phyloP scores from a whole-genome alignment of 106 monocot species.

The Allium cepa region DNA sequence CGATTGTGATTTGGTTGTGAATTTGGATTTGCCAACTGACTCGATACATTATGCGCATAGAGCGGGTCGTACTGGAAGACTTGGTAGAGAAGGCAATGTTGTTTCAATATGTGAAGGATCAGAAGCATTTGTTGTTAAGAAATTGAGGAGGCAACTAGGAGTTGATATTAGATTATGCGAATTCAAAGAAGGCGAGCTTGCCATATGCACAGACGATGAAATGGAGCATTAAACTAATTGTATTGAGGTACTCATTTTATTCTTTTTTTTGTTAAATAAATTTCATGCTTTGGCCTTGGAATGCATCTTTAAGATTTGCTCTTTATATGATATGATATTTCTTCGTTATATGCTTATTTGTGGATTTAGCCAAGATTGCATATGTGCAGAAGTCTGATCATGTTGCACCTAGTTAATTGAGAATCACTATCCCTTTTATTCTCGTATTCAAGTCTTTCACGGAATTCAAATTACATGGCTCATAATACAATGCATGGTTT shows the following conservation, averaged over 20 bases:
- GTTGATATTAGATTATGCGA: slow-evolving; percentile 55
- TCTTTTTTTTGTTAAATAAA: neutral
- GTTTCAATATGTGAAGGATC: slow-evolving; percentile 73
- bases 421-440: too few species aligned
- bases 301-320: too few species aligned
- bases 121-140: slow-evolving; percentile 85
- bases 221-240: slow-evolving; percentile 6
- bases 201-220: slow-evolving; percentile 45
- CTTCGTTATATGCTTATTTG: neutral
- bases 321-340: neutral
- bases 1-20: slow-evolving; percentile 90
- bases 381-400: neutral
- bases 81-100: slow-evolving; percentile 80
- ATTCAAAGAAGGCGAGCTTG: slow-evolving; percentile 72
- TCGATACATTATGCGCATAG: slow-evolving; percentile 94
- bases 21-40: slow-evolving; percentile 89
- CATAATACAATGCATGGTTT: too few species aligned
- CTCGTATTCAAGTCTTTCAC: too few species aligned
- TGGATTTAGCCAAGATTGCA: neutral
- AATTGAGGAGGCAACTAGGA: slow-evolving; percentile 64
- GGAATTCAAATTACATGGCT: too few species aligned
- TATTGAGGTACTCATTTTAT: slow-evolving; percentile 3
- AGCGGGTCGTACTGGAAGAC: slow-evolving; percentile 83
- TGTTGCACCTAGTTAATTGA: neutral
- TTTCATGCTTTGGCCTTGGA: too few species aligned